Evolutionary conservation across 768 basidiomycete species (phyloP).

Genomic region (Tulasnella sp.): DNA sequence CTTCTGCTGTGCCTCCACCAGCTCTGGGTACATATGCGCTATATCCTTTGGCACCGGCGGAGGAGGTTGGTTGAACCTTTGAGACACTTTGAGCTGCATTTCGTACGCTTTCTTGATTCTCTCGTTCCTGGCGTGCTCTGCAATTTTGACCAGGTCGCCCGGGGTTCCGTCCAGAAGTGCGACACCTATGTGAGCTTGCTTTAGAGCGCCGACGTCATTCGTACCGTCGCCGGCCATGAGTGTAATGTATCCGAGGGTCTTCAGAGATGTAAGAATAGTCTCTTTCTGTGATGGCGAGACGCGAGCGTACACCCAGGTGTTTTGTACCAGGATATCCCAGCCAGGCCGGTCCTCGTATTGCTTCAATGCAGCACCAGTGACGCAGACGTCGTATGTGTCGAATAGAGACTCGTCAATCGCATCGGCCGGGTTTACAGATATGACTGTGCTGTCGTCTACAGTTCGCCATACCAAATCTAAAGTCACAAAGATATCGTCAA

Average conservation of each 20-base stretch:
- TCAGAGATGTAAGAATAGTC: conserved; percentile 82
- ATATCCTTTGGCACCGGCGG: conserved; percentile 86
- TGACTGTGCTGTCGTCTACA: conserved; percentile 83
- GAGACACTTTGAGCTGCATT: conserved; percentile 82
- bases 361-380: conserved; percentile 89
- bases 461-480: conserved; percentile 85
- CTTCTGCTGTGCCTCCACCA: conserved; percentile 79
- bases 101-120: conserved; percentile 96
- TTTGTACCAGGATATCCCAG: conserved; percentile 79
- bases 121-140: conserved; percentile 82
- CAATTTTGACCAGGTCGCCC: conserved; percentile 87
- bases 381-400: conserved; percentile 86
- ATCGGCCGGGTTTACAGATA: conserved; percentile 69
- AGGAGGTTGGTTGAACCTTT: conserved; percentile 84
- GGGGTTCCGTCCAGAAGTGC: conserved; percentile 83
- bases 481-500: background rate
- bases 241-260: conserved; percentile 79
- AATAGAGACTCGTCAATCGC: conserved; percentile 72
- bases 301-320: conserved; percentile 97
- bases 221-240: conserved; percentile 99
- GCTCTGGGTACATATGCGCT: conserved; percentile 79
- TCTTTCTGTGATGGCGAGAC: conserved; percentile 96
- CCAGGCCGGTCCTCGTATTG: conserved; percentile 61
- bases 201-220: conserved; percentile 96
- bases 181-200: conserved; percentile 95